Evolutionary conservation across 2,329 filamentous ascomycete genomes (phyloP).

Genomic region (Pseudogymnoascus destructans): DNA sequence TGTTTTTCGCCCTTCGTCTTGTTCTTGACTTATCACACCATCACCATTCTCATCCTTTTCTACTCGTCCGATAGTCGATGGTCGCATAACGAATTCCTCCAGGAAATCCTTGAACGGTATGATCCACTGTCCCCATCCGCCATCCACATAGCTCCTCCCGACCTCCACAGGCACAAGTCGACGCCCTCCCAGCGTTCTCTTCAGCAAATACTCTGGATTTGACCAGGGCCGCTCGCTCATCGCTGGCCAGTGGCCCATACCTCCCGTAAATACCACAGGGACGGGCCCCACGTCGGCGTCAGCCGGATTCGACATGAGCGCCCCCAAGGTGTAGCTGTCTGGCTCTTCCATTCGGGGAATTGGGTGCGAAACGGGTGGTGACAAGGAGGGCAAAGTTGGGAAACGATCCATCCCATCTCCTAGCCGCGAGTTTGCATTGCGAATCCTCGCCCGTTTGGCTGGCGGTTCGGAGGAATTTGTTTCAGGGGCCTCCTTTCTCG

Average conservation of each 20-base stretch:
- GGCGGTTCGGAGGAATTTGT: not conserved
- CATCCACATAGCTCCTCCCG: conserved; percentile 77
- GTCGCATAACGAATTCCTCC: conserved; percentile 21
- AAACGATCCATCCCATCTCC: conserved; percentile 13
- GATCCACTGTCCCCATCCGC: conserved; percentile 71
- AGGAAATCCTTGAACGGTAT: conserved; percentile 65
- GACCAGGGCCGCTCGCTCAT: conserved; percentile 55
- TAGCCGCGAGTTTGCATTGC: not conserved
- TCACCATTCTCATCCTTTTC: conserved; percentile 13
- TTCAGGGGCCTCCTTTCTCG: not conserved
- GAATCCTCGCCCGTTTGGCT: conserved; percentile 18
- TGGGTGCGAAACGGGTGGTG: conserved; percentile 31
- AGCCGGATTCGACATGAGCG: conserved; percentile 38
- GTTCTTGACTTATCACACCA: conserved; percentile 14
- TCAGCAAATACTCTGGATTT: conserved; percentile 59
- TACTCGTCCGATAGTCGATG: not conserved
- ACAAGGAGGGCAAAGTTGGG: conserved; percentile 25
- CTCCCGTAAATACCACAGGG: conserved; percentile 58
- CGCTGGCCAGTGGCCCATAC: conserved; percentile 65
- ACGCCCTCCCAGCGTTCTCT: conserved; percentile 59
- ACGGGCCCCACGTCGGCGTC: conserved; percentile 30
- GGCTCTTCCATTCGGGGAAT: conserved; percentile 33
- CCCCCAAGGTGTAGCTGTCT: conserved; percentile 47
- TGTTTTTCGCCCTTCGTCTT: not conserved
- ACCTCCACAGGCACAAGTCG: conserved; percentile 78